Conservation (phyloP, 805 yeast genomes). For the Metschnikowia drakensbergensis region DNA sequence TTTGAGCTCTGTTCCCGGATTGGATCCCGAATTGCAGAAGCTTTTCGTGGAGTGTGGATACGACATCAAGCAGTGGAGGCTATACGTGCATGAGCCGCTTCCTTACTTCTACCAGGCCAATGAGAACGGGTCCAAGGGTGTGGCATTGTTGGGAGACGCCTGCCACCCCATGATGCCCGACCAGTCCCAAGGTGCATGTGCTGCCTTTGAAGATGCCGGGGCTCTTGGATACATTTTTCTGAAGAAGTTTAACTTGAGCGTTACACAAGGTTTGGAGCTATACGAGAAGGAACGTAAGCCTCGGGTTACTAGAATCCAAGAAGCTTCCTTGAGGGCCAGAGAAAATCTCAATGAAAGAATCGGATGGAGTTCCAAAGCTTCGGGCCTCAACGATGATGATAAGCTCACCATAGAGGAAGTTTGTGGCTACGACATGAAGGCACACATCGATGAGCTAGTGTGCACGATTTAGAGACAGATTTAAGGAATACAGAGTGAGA, state of each 20-base stretch:
- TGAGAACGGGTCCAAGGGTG: conserved; percentile 17
- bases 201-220: conserved; percentile 14
- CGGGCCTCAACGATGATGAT: conserved; percentile 11
- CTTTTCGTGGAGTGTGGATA: conserved; percentile 21
- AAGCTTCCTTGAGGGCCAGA: conserved; percentile 29
- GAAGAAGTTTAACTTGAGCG: conserved; percentile 20
- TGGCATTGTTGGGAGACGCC: conserved; percentile 11
- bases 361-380: conserved; percentile 24
- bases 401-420: conserved; percentile 30
- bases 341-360: conserved; percentile 30
- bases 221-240: conserved; percentile 26
- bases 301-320: conserved; percentile 28
- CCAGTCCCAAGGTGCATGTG: conserved; percentile 11
- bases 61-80: conserved; percentile 26
- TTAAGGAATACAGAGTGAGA: too few relatives aligned
- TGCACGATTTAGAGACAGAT: neutral
- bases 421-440: conserved; percentile 28
- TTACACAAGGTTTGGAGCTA: conserved; percentile 21
- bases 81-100: conserved; percentile 23
- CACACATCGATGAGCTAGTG: conserved; percentile 18
- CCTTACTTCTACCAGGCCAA: conserved; percentile 20
- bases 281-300: conserved; percentile 25
- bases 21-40: conserved; percentile 19
- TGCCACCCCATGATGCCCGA: conserved; percentile 11
- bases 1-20: conserved; percentile 16